Conservation (phyloP, 805 yeast genomes). For the Barnettozyma botsteinii region DNA sequence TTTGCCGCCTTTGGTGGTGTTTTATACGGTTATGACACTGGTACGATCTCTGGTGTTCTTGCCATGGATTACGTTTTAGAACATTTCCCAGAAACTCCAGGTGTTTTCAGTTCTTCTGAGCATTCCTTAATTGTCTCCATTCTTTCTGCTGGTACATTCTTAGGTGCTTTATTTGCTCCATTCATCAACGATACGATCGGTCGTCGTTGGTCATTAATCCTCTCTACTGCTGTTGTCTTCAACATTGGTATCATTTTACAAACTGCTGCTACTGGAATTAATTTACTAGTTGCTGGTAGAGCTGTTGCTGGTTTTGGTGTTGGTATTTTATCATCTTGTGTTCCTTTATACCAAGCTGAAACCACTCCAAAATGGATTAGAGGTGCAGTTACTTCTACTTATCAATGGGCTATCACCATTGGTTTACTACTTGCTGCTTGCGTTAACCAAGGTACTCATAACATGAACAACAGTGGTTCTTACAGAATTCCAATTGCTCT, state of each 20-base stretch:
- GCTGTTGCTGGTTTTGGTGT: slow-evolving; percentile 68
- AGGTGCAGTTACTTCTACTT: slow-evolving; percentile 71
- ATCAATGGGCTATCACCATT: slow-evolving; percentile 69
- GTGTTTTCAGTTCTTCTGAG: slow-evolving; percentile 40
- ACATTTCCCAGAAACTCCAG: slow-evolving; percentile 33
- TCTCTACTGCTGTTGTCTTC: slow-evolving; percentile 40
- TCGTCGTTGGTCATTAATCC: slow-evolving; percentile 44
- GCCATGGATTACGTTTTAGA: slow-evolving; percentile 52
- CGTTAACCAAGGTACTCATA: slow-evolving; percentile 62
- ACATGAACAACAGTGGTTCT: slow-evolving; percentile 47
- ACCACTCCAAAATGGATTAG: slow-evolving; percentile 76
- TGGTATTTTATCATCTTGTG: slow-evolving; percentile 66
- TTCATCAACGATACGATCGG: slow-evolving; percentile 51
- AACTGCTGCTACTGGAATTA: slow-evolving; percentile 38
- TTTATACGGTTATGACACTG: slow-evolving; percentile 65
- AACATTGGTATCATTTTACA: slow-evolving; percentile 49
- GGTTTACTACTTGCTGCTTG: slow-evolving; percentile 68
- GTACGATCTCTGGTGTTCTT: slow-evolving; percentile 59
- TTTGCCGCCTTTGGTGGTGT: slow-evolving; percentile 67
- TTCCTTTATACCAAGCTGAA: slow-evolving; percentile 76
- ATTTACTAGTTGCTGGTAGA: slow-evolving; percentile 60
- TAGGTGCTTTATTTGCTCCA: slow-evolving; percentile 60
- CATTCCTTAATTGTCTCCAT: slow-evolving; percentile 61
- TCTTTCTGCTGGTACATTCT: slow-evolving; percentile 66
- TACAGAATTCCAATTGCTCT: slow-evolving; percentile 72